Conservation (phyloP, 495 filamentous ascomycete species). For the Durotheca rogersii region DNA sequence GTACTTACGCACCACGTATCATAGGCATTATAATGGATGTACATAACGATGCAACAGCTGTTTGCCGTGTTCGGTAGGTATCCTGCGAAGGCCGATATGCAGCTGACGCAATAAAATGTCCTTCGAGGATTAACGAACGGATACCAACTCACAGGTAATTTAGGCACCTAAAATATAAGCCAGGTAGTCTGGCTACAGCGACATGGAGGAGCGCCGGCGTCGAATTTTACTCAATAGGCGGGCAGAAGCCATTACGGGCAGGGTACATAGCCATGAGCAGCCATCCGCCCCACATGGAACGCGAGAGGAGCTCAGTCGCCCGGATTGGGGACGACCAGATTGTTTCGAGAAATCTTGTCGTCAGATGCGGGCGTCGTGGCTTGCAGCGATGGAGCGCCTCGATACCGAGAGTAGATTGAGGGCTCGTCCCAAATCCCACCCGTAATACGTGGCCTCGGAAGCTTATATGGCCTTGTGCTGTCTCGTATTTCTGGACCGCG, state of each 20-base stretch:
- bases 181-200: no score
- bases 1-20: no score
- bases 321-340: not conserved
- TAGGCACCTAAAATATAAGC: no score
- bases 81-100: conserved; percentile 12
- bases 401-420: conserved; percentile 8
- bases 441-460: conserved; percentile 26
- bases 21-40: no score
- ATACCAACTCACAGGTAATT: no score
- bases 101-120: conserved; percentile 15
- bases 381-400: conserved; percentile 13
- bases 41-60: conserved; percentile 12
- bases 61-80: conserved; percentile 9
- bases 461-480: conserved; percentile 21
- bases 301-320: conserved; percentile 9
- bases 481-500: conserved; percentile 24
- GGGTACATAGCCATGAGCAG: conserved; percentile 5
- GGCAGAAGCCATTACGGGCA: not conserved
- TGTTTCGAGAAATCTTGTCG: not conserved
- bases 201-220: no score
- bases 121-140: no score
- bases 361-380: conserved; percentile 11
- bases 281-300: conserved; percentile 13
- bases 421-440: conserved; percentile 8
- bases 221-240: no score